A percentile compares a stretch with the other conserved stretches of the same genome.
phyloP scores from a whole-genome alignment of 2,329 filamentous ascomycete genomes.

The Alternaria angustiovoidea region DNA sequence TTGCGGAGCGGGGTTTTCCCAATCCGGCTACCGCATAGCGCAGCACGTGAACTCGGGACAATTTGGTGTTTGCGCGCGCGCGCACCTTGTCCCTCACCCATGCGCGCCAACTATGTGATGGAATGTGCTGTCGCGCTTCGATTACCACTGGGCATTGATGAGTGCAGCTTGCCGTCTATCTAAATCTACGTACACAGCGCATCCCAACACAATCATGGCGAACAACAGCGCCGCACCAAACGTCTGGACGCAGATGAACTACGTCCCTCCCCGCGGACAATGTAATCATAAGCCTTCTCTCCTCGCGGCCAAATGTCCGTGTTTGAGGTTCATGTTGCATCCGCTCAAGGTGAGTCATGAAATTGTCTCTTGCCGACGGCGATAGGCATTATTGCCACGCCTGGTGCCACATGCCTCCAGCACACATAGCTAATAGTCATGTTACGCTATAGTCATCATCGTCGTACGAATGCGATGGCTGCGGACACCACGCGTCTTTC shows the following conservation, averaged over 20 bases:
- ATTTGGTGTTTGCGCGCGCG: slow-evolving; percentile 21
- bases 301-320: slow-evolving; percentile 59
- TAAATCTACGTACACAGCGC: background rate
- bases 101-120: slow-evolving; percentile 6
- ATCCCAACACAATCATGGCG: background rate
- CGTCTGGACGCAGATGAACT: slow-evolving; percentile 62
- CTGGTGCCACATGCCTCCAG: no score
- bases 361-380: background rate
- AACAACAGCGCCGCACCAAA: slow-evolving; percentile 40
- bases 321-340: slow-evolving; percentile 65
- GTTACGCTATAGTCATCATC: slow-evolving; percentile 50
- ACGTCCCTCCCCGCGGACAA: slow-evolving; percentile 59
- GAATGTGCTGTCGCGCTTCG: background rate
- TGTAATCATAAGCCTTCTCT: slow-evolving; percentile 61
- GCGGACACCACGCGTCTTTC: slow-evolving; percentile 63
- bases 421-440: background rate
- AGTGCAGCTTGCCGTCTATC: background rate
- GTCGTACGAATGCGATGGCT: slow-evolving; percentile 65
- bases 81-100: background rate
- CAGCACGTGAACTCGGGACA: slow-evolving; percentile 35
- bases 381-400: background rate
- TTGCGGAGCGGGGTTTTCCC: slow-evolving; percentile 10
- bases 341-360: slow-evolving; percentile 58
- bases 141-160: background rate
- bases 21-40: slow-evolving; percentile 6